Conservation (phyloP, 2,329 filamentous ascomycete genomes). For the Neoascochyta sp. region DNA sequence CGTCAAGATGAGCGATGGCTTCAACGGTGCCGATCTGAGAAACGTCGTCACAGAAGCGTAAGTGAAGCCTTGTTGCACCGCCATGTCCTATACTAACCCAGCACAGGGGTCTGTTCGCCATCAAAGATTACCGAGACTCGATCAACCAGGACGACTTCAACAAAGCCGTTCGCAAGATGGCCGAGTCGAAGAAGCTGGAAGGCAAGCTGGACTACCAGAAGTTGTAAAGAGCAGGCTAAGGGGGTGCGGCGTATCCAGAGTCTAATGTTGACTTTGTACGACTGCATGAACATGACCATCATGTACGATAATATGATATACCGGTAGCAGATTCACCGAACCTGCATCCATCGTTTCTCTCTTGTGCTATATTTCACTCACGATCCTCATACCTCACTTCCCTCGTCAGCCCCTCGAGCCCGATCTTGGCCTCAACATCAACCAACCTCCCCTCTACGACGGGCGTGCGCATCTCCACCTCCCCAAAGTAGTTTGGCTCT, state of each 20-base stretch:
- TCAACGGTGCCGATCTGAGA: slow-evolving; percentile 94
- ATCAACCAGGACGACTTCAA: slow-evolving; percentile 99
- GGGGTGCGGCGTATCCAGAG: slow-evolving; percentile 1
- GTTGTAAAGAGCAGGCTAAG: slow-evolving; percentile 53
- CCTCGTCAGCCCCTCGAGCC: slow-evolving; percentile 2
- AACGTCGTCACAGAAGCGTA: slow-evolving; percentile 99
- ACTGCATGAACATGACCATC: slow-evolving; percentile 16
- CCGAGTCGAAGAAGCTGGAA: slow-evolving; percentile 96
- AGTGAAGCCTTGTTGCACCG: slow-evolving; percentile 41
- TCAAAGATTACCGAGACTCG: slow-evolving; percentile 95
- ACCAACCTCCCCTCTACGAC: slow-evolving; percentile 2
- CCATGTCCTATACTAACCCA: slow-evolving; percentile 19
- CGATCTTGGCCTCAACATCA: slow-evolving; percentile 3
- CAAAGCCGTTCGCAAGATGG: slow-evolving; percentile 96
- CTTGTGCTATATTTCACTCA: no score
- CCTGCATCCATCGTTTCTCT: slow-evolving; percentile 6
- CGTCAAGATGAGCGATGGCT: slow-evolving; percentile 98
- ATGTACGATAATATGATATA: slow-evolving; percentile 25
- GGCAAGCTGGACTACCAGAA: slow-evolving; percentile 98
- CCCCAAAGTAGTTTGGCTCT: slow-evolving; percentile 63
- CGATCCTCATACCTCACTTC: slow-evolving; percentile 1
- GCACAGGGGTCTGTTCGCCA: slow-evolving; percentile 82
- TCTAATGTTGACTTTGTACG: slow-evolving; percentile 16
- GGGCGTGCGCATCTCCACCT: slow-evolving; percentile 50
- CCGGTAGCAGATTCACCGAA: slow-evolving; percentile 11